Evolutionary conservation across 352 stramenopile species (phyloP).

Genomic region (Globisporangium solare): DNA sequence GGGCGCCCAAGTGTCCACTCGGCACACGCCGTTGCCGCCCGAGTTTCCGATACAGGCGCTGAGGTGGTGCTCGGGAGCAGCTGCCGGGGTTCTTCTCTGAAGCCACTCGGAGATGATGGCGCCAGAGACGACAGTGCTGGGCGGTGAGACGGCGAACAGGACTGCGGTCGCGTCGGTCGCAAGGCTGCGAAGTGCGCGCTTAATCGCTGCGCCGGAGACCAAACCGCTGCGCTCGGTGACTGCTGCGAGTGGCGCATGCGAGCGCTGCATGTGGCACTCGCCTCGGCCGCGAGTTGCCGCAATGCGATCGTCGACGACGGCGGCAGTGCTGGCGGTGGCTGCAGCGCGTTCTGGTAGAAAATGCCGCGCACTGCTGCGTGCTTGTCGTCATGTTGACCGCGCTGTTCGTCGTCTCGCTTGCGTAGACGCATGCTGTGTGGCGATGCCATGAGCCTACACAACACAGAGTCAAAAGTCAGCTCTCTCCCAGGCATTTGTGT

Average conservation of each 20-base stretch:
- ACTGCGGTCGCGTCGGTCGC: constrained; percentile 9
- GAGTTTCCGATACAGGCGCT: too few relatives aligned
- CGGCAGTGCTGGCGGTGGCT: constrained; percentile 19
- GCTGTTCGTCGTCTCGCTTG: constrained; percentile 2
- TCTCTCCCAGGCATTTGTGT: too few relatives aligned
- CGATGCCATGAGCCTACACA: too few relatives aligned
- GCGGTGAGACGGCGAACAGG: not conserved
- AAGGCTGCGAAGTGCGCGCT: too few relatives aligned
- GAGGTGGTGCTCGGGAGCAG: too few relatives aligned
- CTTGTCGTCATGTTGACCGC: too few relatives aligned
- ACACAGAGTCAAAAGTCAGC: too few relatives aligned
- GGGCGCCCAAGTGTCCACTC: not conserved
- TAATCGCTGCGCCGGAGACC: not conserved
- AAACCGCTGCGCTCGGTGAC: not conserved
- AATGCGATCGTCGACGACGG: constrained; percentile 16
- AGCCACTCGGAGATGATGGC: not conserved
- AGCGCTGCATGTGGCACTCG: not conserved
- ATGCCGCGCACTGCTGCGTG: constrained; percentile 14
- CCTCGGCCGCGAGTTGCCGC: constrained; percentile 1
- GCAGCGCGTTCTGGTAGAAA: constrained; percentile 26
- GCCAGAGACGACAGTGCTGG: too few relatives aligned
- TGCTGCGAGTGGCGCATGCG: not conserved
- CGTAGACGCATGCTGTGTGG: not conserved
- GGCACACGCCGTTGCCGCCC: too few relatives aligned
- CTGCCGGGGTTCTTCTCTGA: not conserved